Percentiles rank a stretch among this genome's conserved stretches.
Evolutionary conservation across 768 basidiomycete genomes (phyloP).

Genomic region (Suillus occidentalis): DNA sequence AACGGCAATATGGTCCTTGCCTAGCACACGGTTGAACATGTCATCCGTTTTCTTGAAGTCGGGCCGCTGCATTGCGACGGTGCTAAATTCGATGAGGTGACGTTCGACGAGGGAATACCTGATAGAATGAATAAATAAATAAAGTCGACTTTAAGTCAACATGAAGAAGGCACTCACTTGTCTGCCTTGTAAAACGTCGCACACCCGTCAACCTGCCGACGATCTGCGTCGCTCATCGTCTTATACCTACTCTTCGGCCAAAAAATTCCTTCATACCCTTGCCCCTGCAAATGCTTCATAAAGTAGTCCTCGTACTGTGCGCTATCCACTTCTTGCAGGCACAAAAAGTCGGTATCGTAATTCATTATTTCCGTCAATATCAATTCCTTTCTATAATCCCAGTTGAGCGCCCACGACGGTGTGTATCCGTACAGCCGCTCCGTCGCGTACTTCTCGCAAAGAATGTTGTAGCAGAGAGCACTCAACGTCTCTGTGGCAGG

Average conservation of each 20-base stretch:
- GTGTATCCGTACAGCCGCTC: slow-evolving; percentile 93
- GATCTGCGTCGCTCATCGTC: slow-evolving; percentile 88
- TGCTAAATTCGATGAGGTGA: slow-evolving; percentile 90
- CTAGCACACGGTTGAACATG: slow-evolving; percentile 98
- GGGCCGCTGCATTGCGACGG: slow-evolving; percentile 87
- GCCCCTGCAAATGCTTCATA: slow-evolving; percentile 62
- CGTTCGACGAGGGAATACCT: slow-evolving; percentile 94
- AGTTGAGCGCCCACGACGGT: slow-evolving; percentile 93
- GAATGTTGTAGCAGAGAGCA: slow-evolving; percentile 89
- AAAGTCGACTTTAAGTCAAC: slow-evolving; percentile 2
- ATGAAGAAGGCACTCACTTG: slow-evolving; percentile 56
- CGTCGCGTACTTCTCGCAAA: slow-evolving; percentile 90
- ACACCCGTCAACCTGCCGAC: slow-evolving; percentile 91
- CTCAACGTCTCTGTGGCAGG: slow-evolving; percentile 74
- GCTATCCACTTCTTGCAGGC: slow-evolving; percentile 93
- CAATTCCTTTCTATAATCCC: slow-evolving; percentile 89
- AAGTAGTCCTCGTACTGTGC: slow-evolving; percentile 94
- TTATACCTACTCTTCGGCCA: slow-evolving; percentile 91
- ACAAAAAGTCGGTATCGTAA: slow-evolving; percentile 85
- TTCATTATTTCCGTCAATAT: slow-evolving; percentile 83
- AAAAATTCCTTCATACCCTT: slow-evolving; percentile 88
- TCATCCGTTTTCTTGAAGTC: slow-evolving; percentile 98
- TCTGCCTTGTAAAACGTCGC: slow-evolving; percentile 91
- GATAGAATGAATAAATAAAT: slow-evolving; percentile 9
- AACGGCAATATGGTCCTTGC: slow-evolving; percentile 91